Evolutionary conservation across 306 rosid species (phyloP).

Genomic region (Dryas octopetala): DNA sequence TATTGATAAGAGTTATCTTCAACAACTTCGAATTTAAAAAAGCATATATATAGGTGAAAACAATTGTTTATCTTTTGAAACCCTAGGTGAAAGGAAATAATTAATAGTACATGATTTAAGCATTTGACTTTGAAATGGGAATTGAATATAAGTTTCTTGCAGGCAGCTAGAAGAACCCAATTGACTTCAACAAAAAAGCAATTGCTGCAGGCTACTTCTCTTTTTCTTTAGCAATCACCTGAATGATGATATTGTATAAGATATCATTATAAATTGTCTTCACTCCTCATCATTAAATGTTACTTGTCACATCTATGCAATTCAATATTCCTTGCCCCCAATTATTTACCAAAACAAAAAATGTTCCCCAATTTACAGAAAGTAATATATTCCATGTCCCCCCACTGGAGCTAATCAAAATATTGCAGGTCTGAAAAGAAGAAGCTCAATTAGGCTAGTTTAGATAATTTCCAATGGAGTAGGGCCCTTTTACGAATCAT

Average conservation of each 20-base stretch:
- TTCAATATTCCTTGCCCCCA: not conserved
- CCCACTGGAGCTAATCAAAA: not conserved
- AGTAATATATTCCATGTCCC: too few relatives aligned
- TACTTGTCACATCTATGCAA: conserved; percentile 16
- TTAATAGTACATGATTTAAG: conserved; percentile 12
- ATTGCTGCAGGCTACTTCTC: not conserved
- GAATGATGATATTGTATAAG: conserved; percentile 25
- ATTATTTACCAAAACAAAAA: too few relatives aligned
- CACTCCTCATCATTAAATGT: conserved; percentile 25
- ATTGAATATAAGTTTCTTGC: not conserved
- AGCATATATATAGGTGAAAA: not conserved
- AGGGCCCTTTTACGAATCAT: too few relatives aligned
- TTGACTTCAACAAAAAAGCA: conserved; percentile 32
- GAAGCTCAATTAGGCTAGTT: not conserved
- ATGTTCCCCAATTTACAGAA: too few relatives aligned
- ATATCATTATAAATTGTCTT: conserved; percentile 12
- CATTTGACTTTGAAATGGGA: conserved; percentile 30
- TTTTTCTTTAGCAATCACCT: conserved; percentile 32
- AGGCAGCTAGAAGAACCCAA: not conserved
- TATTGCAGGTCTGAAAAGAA: not conserved
- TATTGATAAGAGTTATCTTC: not conserved
- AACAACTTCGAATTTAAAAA: not conserved
- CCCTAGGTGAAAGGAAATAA: too few relatives aligned
- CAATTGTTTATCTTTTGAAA: too few relatives aligned
- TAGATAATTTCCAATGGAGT: too few relatives aligned